Conservation (phyloP, 768 basidiomycete genomes). For the Russula vinacea region DNA sequence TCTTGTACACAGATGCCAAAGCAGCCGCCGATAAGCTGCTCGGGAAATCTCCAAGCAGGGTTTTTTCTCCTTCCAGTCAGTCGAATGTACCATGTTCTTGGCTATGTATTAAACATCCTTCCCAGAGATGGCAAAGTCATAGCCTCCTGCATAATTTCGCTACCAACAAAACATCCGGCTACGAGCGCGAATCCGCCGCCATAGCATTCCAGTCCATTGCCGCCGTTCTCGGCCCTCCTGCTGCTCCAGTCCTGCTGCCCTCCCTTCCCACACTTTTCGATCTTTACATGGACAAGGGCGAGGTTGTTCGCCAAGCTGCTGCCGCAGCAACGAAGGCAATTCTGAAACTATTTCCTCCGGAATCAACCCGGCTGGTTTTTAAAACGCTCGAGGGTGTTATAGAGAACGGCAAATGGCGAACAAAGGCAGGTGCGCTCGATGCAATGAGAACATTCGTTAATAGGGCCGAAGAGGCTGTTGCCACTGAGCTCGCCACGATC, state of each 20-base stretch:
- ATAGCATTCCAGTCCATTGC: constrained; percentile 77
- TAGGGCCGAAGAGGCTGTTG: constrained; percentile 69
- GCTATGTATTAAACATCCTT: constrained; percentile 2
- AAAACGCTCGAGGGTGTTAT: constrained; percentile 68
- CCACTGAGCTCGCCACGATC: constrained; percentile 74
- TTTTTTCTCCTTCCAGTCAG: constrained; percentile 58
- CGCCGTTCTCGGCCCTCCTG: constrained; percentile 61
- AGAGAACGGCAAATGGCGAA: constrained; percentile 87
- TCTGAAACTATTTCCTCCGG: constrained; percentile 79
- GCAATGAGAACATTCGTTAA: constrained; percentile 73
- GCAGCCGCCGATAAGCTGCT: constrained; percentile 79
- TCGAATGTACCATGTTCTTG: constrained; percentile 24
- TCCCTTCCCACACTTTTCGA: constrained; percentile 77
- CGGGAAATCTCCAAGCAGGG: constrained; percentile 65
- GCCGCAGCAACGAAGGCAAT: constrained; percentile 76
- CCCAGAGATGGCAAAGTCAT: constrained; percentile 62
- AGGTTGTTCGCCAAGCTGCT: constrained; percentile 84
- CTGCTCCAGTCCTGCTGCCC: constrained; percentile 71
- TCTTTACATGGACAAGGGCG: constrained; percentile 90
- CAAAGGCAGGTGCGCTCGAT: constrained; percentile 91
- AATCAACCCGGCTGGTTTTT: constrained; percentile 69
- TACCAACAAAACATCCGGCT: constrained; percentile 82
- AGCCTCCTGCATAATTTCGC: constrained; percentile 63
- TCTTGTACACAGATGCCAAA: constrained; percentile 62
- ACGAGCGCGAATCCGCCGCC: constrained; percentile 82